Percentiles rank a stretch among this genome's conserved stretches.
phyloP scores from a whole-genome alignment of 148 eudicot species.

The Chenopodium berlandieri region DNA sequence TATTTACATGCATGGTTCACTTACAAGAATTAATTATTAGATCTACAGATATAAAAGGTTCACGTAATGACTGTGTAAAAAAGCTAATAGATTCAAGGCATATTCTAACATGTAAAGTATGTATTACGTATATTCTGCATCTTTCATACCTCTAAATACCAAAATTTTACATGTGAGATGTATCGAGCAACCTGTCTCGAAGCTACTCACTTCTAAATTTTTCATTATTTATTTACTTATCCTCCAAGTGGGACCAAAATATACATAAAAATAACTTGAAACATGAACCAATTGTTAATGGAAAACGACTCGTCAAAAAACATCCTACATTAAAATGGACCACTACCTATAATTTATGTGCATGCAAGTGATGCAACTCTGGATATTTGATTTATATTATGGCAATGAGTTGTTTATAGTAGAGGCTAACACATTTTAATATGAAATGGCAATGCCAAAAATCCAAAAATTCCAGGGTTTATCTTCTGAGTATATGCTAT shows the following conservation, averaged over 20 bases:
- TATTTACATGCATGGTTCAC: too few species aligned
- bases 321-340: background rate
- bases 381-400: too few species aligned
- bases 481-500: background rate
- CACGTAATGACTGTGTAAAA: too few species aligned
- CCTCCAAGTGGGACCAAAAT: background rate
- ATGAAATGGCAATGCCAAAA: background rate
- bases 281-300: background rate
- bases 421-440: background rate
- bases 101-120: too few species aligned
- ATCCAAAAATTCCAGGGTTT: background rate
- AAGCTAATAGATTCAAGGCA: too few species aligned
- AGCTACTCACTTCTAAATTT: too few species aligned
- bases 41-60: too few species aligned
- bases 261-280: background rate
- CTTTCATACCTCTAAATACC: too few species aligned
- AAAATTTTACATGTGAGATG: too few species aligned
- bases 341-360: background rate
- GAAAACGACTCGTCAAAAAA: constrained; percentile 16
- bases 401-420: background rate
- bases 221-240: background rate
- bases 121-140: too few species aligned
- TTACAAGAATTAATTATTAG: too few species aligned
- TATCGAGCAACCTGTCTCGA: too few species aligned
- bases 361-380: background rate